Base-by-base conservation (phyloP, 176 grass and related monocot species). In the Carex cristatella region DNA sequence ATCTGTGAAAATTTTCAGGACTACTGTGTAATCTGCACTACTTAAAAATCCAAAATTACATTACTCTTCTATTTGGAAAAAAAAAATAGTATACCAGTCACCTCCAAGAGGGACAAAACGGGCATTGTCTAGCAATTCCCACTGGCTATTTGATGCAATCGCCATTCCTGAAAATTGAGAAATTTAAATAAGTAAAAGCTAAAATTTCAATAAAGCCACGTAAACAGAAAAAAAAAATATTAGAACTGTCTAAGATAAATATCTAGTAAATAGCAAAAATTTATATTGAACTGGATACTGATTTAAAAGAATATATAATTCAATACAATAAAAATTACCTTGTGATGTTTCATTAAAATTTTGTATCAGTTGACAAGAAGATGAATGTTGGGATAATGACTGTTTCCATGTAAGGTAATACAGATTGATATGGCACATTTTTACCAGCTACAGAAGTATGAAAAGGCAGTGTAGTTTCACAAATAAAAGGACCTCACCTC, bases 91-190 rank as follows among this genome's bases (percentile, higher is more conserved):
- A 79, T 94, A 97, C 94, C 94, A 97, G 53, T 94, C 86, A 30
- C 92, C 92, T 70, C 94, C 87, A 75, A 94, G 84, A 70, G 94
- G 92, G 79, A 94, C 85, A 84, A 97, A 97, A 84, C 92, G 92
- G 23, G 87, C 94, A 84, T 97, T 94, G 81, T 92, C 90, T 64
- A 90, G 82, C 10, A 90, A 90, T 87, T 94, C 92, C 94, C 90
- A 7, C 86, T 94, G 35, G 89, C 87, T 82, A 97, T 90, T 81
- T 97, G 94, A 81, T 89, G 88, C 79, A 87, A 83, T 53, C 65
- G 81, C 90, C 94, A 97, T 64, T 85, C 89, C 94, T 97, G 86
- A 11, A 90, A 55, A 65, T 78, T 72, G 14, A 65, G 44, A 48
- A 48, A 48, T 48, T 48, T 48, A 48, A 48, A 8, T 48, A 48